Base-by-base conservation (phyloP, 108 stramenopile species). In the Epithemia pelagica region DNA sequence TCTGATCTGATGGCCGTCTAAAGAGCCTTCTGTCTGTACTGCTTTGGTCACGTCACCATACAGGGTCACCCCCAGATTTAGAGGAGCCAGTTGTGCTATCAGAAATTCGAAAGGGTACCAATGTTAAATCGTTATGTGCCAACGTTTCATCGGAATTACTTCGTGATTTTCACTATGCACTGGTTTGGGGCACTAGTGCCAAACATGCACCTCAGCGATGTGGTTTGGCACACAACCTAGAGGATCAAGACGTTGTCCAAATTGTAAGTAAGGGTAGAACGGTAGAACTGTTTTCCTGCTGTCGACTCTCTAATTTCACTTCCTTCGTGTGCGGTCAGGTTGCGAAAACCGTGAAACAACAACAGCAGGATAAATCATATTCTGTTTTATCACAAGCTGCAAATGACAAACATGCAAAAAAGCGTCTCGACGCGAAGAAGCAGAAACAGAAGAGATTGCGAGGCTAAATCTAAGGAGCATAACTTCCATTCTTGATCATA, bases 231-330 rank as follows among this genome's bases (percentile, higher is more conserved):
- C 99, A 99, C 74, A 74, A 66, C 8, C 73, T 99, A 57, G 75
- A 81, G 30, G 99, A 99, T 76, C 95, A 99, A 78, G 99, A 99
- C 82, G 99, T 99, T 22, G 86, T 99, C 2, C 99, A 99, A 75
- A 86, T 99, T 66, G 96, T 98, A 26, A 82, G 86, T 33, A 96
- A 46, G 10, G n/a, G n/a, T n/a, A n/a, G n/a, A n/a, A n/a, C n/a
- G n/a, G n/a, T n/a, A n/a, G n/a, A n/a, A n/a, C n/a, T n/a, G n/a
- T n/a, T n/a, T n/a, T n/a, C n/a, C n/a, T n/a, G n/a, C n/a, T n/a
- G n/a, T n/a, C n/a, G n/a, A n/a, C n/a, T n/a, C n/a, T n/a, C n/a
- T n/a, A n/a, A n/a, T n/a, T n/a, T n/a, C n/a, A n/a, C n/a, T n/a
- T n/a, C n/a, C n/a, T n/a, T n/a, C n/a, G n/a, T n/a, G n/a, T n/a